A percentile compares a stretch with the other conserved stretches of the same genome.
These are phyloP conservation scores for Geranomyces michiganensis DNA, from an alignment of 192 early-diverging fungal genomes.

Conservation along the genomic window DNA sequence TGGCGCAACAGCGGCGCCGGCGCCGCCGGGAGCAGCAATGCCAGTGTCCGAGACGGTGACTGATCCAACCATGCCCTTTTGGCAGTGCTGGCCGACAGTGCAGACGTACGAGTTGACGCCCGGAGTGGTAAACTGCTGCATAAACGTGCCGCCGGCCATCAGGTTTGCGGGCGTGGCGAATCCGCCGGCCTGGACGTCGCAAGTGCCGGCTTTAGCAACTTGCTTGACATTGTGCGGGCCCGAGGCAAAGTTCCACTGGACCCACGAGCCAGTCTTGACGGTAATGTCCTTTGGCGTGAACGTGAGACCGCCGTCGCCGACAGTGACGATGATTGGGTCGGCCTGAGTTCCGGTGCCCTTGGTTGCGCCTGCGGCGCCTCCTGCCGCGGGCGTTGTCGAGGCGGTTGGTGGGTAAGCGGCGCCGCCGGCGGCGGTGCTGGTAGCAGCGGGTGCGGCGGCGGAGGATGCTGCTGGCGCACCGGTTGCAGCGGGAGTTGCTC, in stretches of 20 bases:
- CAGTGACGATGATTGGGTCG: slow-evolving; percentile 12
- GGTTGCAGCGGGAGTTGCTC: not conserved
- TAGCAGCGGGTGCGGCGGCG: not conserved
- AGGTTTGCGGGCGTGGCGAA: slow-evolving; percentile 7
- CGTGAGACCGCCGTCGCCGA: slow-evolving; percentile 14
- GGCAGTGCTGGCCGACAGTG: slow-evolving; percentile 28
- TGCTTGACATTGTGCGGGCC: slow-evolving; percentile 33
- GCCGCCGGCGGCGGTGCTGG: slow-evolving; percentile 1
- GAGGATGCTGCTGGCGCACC: not conserved
- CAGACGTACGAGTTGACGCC: slow-evolving; percentile 23
- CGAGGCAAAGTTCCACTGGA: slow-evolving; percentile 19
- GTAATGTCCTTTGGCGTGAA: slow-evolving; percentile 14
- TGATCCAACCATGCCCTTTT: slow-evolving; percentile 22
- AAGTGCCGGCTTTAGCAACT: slow-evolving; percentile 11
- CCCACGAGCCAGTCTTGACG: slow-evolving; percentile 13
- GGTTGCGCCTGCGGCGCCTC: not conserved
- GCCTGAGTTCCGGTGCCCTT: slow-evolving; percentile 1
- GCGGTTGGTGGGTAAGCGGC: slow-evolving; percentile 3
- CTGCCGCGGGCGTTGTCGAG: not conserved
- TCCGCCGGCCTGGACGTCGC: slow-evolving; percentile 12
- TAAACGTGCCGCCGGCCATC: not conserved
- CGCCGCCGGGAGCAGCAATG: slow-evolving; percentile 10
- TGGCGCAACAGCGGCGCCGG: not conserved
- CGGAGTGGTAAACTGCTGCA: slow-evolving; percentile 6
- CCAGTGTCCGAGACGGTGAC: slow-evolving; percentile 5